Evolutionary conservation across 176 grass and related monocot genomes (phyloP), one percentile per base, ranked within the genome.

Genomic region (Oryza rufipogon): DNA sequence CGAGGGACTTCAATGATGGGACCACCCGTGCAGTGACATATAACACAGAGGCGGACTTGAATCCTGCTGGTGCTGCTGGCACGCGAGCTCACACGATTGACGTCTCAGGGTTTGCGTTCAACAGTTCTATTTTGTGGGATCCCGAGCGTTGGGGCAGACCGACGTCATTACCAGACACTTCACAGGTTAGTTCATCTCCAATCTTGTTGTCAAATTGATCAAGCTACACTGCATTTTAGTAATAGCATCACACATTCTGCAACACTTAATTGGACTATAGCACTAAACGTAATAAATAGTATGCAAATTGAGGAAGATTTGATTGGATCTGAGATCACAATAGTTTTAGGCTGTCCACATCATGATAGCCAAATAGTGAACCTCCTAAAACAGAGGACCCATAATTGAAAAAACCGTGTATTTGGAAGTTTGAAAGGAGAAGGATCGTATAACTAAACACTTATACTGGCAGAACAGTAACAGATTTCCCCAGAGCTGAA

Each of bases 121-220:
- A 96, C 78, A 96, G 94, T 73, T 96, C 94, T 26, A 89, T 96
- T 73, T 80, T 96, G 47, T 96, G 94, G 94, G 94, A 96, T 65
- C 94, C 94, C 32, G 94, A 96, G 89, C 86, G 94, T 5, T 96
- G 94, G 94, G 94, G 94, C 17, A 78, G 94, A 15, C 91, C 94
- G 8, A 91, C 91, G 1, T 91, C 94, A 15, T 84, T 96, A 64
- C 94, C 94, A 4, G 94, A 96, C 85, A 96, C 91, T 73, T 96
- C 94, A 26, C 94, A 96, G 94, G 94, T 96, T 71, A 83, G 88
- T 82, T 65, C 63, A 60, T 20, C 49, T 19, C 17, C 49, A 69
- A 14, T 77, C 30, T 22, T 56, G 5, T 28, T 42, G 7, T 23
- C 22, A 28, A 48, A 11, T 71, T 74, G 23, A 30, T 79, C 25